phyloP scores from a whole-genome alignment of 768 basidiomycete genomes.

The Gymnopilus dilepis region DNA sequence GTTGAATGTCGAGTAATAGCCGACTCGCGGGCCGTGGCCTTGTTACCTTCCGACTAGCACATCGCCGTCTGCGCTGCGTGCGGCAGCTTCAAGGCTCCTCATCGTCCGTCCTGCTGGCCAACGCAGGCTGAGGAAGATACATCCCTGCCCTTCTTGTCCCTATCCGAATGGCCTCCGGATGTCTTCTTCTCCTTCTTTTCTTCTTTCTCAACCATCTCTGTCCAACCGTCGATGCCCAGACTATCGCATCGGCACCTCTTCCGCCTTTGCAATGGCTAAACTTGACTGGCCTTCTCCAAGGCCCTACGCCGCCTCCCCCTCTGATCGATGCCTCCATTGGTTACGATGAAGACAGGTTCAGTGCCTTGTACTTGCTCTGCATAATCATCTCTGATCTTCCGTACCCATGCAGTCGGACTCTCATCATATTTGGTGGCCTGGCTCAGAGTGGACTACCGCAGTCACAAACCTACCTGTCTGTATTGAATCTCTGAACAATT shows the following conservation, averaged over 20 bases:
- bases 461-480: constrained; percentile 72
- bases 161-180: constrained; percentile 37
- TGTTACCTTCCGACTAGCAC: constrained; percentile 1
- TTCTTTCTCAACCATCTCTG: constrained; percentile 32
- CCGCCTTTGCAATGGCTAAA: constrained; percentile 82
- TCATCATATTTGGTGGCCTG: constrained; percentile 80
- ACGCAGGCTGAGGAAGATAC: constrained; percentile 7
- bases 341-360: constrained; percentile 52
- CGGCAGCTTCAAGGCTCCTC: constrained; percentile 12
- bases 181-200: constrained; percentile 31
- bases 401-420: constrained; percentile 48
- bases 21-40: constrained; percentile 2
- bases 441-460: constrained; percentile 67
- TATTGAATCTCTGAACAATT: constrained; percentile 4
- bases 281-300: constrained; percentile 59
- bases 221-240: constrained; percentile 42
- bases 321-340: constrained; percentile 78
- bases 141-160: background rate
- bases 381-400: constrained; percentile 33
- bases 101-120: constrained; percentile 5
- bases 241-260: constrained; percentile 55
- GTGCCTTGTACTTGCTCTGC: constrained; percentile 11
- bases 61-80: constrained; percentile 5
- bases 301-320: constrained; percentile 60
- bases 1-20: constrained; percentile 2